Evolutionary conservation across 2,329 filamentous ascomycete species (phyloP), one percentile per base, ranked within the genome.

Genomic region (Shiraia sp.): DNA sequence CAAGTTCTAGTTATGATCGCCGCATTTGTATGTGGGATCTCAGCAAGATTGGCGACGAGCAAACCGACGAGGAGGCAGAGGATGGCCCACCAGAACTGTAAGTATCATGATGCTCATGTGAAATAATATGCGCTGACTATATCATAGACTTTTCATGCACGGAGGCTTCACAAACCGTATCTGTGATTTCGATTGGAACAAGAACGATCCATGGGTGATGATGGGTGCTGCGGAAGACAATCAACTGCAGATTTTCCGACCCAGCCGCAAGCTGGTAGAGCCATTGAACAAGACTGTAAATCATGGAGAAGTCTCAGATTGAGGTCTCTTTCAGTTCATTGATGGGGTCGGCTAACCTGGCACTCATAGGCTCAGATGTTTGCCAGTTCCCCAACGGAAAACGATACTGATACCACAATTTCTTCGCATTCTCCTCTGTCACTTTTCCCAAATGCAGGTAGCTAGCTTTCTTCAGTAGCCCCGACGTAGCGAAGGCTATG

Each of bases 11-110:
- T 66, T 95, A 96, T 65, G 93, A 99, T 67, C 83, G 93, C 32
- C 83, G 95, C 55, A 87, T 99, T 51, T 87, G 95, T 67, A 93
- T 97, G 75, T 99, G 93, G 93, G 93, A 99, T 66, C 78, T 97
- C 31, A 91, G 89, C 59, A 83, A 87, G 40, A 87, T 95, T 31
- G 93, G 95, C 33, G 90, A 95, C 63, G 93, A 99, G 73, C 93
- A 97, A 71, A 86, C 88, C 9, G 90, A 90, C 2, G 95, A 99
- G 55, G 93, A 99, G 69, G 86, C 87, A 35, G 92, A 97, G 57
- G 93, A 99, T 65, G 93, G 93, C 0, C 88, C 91, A 1, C 92
- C 93, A 36, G 93, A 99, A 72, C 78, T 99, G 87, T 93, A 78
- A 73, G 87, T 81, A 29, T 17, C 4, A 24, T 17, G 10, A 29